Conservation (phyloP, 176 grass and related monocot species). For the Hyparrhenia diplandra region DNA sequence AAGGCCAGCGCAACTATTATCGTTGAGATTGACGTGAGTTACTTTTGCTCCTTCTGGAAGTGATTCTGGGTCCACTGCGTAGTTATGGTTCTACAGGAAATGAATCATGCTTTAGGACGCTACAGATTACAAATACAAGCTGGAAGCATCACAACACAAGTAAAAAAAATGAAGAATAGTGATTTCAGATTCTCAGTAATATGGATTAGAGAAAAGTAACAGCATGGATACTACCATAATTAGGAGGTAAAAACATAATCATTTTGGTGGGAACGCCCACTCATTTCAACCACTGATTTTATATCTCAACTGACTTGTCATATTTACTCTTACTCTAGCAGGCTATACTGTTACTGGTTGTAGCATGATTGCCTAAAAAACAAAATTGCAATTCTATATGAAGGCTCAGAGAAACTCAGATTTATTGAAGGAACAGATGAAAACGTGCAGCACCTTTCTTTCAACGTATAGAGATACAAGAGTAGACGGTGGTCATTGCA, state of each 20-base stretch:
- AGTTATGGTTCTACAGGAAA: constrained; percentile 83
- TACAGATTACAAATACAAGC: not conserved
- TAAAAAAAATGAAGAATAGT: not conserved
- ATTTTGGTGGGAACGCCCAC: not conserved
- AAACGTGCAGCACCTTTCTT: not conserved
- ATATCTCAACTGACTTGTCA: too few species aligned
- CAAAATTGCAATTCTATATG: not conserved
- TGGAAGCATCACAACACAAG: not conserved
- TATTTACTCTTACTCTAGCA: too few species aligned
- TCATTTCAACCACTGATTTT: not conserved
- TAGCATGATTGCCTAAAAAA: not conserved
- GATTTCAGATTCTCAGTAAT: not conserved
- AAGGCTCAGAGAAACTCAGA: not conserved
- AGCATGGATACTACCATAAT: not conserved
- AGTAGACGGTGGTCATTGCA: not conserved
- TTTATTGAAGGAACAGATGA: not conserved
- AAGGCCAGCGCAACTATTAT: constrained; percentile 87
- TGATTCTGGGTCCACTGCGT: constrained; percentile 81
- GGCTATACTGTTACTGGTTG: too few species aligned
- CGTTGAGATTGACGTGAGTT: constrained; percentile 92
- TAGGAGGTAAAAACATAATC: not conserved
- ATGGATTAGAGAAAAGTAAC: not conserved
- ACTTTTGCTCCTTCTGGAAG: constrained; percentile 77
- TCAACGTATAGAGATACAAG: not conserved
- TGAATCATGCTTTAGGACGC: not conserved